Conservation (phyloP, 495 filamentous ascomycete species). For the Trichoderma orchidacearum region DNA sequence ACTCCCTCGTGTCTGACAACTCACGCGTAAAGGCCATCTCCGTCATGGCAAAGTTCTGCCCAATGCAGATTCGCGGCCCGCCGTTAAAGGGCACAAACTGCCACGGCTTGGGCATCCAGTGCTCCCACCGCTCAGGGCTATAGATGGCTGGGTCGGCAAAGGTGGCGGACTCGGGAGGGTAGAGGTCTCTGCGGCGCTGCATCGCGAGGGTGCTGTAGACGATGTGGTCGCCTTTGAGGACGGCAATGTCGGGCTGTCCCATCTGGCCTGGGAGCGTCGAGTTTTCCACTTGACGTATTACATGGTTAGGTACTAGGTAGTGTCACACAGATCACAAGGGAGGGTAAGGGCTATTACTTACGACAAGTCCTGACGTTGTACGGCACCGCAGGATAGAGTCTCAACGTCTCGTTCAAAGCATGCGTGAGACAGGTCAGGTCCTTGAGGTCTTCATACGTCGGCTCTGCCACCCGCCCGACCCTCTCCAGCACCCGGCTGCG, state of each 20-base stretch:
- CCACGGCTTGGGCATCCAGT: constrained; percentile 43
- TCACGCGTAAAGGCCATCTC: constrained; percentile 33
- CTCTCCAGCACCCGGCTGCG: constrained; percentile 21
- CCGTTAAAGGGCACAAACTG: constrained; percentile 47
- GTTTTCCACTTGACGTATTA: constrained; percentile 13
- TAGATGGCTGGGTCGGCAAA: constrained; percentile 36
- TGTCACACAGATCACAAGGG: too few species aligned
- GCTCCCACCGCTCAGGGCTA: constrained; percentile 42
- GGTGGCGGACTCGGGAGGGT: constrained; percentile 19
- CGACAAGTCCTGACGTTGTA: constrained; percentile 30
- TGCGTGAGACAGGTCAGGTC: constrained; percentile 23
- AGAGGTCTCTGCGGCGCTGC: constrained; percentile 40
- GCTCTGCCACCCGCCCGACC: constrained; percentile 14
- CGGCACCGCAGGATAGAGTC: constrained; percentile 39
- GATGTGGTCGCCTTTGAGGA: constrained; percentile 25
- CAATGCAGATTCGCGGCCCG: constrained; percentile 39
- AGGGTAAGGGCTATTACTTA: background rate
- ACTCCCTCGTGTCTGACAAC: constrained; percentile 6
- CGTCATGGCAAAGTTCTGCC: constrained; percentile 42
- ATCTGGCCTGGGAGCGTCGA: constrained; percentile 9
- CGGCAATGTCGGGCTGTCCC: constrained; percentile 15
- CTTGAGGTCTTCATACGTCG: constrained; percentile 26
- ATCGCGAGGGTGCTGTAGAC: constrained; percentile 31
- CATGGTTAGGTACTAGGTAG: too few species aligned
- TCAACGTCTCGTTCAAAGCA: constrained; percentile 30